Evolutionary conservation across 345 rosid species (phyloP).

Genomic region (Lumnitzera racemosa): DNA sequence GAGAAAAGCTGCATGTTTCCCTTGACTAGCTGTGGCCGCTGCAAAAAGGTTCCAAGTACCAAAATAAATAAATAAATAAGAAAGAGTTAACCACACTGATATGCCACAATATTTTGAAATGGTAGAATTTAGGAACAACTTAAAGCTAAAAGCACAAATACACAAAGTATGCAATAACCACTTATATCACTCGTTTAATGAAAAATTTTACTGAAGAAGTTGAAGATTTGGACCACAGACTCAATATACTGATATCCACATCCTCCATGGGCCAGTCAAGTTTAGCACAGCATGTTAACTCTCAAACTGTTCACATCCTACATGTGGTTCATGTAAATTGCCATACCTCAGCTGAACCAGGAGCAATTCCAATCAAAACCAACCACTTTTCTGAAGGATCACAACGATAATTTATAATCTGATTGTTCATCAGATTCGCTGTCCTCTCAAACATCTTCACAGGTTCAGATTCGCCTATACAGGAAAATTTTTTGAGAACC

Average conservation of each 20-base stretch:
- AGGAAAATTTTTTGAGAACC: slow-evolving; percentile 2
- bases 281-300: not conserved
- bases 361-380: slow-evolving; percentile 89
- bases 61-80: not conserved
- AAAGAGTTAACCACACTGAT: no score
- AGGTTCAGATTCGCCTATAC: slow-evolving; percentile 72
- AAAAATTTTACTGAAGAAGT: slow-evolving; percentile 1
- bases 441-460: slow-evolving; percentile 80
- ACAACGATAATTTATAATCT: slow-evolving; percentile 76
- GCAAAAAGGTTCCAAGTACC: not conserved
- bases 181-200: not conserved
- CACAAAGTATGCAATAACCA: no score
- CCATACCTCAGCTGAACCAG: slow-evolving; percentile 81
- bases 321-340: no score
- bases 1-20: slow-evolving; percentile 93
- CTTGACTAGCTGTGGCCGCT: slow-evolving; percentile 70
- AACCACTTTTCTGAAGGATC: slow-evolving; percentile 86
- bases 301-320: no score
- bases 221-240: not conserved
- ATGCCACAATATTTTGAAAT: not conserved
- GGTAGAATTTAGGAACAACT: no score
- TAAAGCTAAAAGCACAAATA: not conserved
- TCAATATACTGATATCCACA: not conserved
- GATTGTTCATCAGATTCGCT: slow-evolving; percentile 72
- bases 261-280: not conserved